Percentiles rank a stretch among this genome's conserved stretches.
These are phyloP conservation scores for Durio zibethinus DNA, from an alignment of 345 rosid species.

Conservation along the genomic window DNA sequence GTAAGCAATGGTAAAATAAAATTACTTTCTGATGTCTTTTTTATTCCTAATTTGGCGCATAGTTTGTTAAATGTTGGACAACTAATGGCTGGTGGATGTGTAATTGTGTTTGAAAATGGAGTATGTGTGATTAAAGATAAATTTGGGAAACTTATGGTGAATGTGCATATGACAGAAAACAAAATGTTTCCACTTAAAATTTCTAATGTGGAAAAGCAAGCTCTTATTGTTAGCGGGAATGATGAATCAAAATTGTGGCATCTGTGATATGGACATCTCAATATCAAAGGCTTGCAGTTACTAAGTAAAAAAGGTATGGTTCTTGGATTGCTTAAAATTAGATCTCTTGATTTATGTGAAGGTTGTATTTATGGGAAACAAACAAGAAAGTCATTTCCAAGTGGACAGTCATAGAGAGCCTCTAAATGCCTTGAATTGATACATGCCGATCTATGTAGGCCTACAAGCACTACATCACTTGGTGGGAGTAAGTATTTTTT, in stretches of 20 bases:
- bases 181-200: not conserved
- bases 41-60: no score
- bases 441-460: not conserved
- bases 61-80: not conserved
- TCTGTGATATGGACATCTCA: not conserved
- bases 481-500: conserved; percentile 2
- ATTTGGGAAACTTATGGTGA: not conserved
- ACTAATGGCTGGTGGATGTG: not conserved
- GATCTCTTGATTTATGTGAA: not conserved
- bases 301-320: not conserved
- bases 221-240: no score
- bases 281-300: not conserved
- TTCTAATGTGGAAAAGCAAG: no score
- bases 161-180: no score
- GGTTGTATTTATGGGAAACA: conserved; percentile 2
- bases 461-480: not conserved
- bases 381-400: not conserved
- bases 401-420: not conserved
- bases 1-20: no score
- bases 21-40: no score
- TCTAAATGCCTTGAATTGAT: not conserved
- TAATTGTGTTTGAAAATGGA: not conserved
- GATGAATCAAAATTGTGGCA: not conserved
- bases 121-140: not conserved
- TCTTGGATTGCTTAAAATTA: not conserved